These are phyloP conservation scores for Fraxinus nigra DNA, from an alignment of 305 asterid species.

Conservation along the genomic window DNA sequence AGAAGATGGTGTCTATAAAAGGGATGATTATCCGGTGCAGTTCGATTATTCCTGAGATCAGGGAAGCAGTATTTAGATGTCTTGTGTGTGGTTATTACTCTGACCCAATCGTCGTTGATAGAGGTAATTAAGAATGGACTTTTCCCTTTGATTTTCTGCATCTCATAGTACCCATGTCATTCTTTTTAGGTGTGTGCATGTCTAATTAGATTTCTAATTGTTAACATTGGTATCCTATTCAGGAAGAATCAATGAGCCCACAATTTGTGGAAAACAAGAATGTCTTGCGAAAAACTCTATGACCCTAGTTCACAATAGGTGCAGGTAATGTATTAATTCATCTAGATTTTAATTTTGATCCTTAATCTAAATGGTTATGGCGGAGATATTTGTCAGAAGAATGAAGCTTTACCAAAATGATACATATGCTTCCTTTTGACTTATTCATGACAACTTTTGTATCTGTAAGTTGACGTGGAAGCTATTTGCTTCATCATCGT, in stretches of 20 bases:
- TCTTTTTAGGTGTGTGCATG: too few relatives aligned
- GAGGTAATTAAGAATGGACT: too few relatives aligned
- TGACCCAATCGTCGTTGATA: too few relatives aligned
- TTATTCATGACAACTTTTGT: background rate
- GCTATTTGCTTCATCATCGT: background rate
- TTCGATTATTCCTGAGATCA: too few relatives aligned
- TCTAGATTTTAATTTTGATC: background rate
- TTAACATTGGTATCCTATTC: too few relatives aligned
- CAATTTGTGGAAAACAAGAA: slow-evolving; percentile 73
- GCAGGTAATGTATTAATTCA: slow-evolving; percentile 59
- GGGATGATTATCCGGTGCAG: slow-evolving; percentile 93
- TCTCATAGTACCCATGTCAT: too few relatives aligned
- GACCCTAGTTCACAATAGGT: slow-evolving; percentile 91
- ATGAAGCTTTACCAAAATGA: background rate
- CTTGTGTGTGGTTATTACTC: too few relatives aligned
- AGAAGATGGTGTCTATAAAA: slow-evolving; percentile 90
- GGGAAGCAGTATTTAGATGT: too few relatives aligned
- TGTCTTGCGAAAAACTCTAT: slow-evolving; percentile 82
- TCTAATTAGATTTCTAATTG: too few relatives aligned
- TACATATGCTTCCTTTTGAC: background rate
- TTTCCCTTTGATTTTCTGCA: too few relatives aligned
- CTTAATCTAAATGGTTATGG: background rate
- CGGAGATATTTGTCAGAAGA: slow-evolving; percentile 3
- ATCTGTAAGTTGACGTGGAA: background rate
- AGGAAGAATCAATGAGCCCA: slow-evolving; percentile 83